Conservation (phyloP, 2,329 filamentous ascomycete genomes). For the Aureobasidium subglaciale region DNA sequence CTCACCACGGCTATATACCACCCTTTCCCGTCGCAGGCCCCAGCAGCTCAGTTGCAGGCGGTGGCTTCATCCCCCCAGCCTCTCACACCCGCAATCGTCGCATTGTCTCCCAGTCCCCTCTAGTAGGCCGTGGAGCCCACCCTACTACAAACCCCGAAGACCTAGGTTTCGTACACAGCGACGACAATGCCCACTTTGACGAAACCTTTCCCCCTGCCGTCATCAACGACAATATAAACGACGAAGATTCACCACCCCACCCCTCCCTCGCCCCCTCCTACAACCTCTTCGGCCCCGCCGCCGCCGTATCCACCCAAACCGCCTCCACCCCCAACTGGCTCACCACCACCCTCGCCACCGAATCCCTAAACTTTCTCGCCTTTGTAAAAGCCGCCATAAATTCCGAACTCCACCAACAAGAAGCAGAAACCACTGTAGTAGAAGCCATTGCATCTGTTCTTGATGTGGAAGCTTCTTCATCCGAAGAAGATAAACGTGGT, state of each 20-base stretch:
- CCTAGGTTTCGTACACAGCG: constrained; percentile 7
- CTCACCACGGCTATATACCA: constrained; percentile 19
- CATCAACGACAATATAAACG: not conserved
- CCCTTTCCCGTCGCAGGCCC: not conserved
- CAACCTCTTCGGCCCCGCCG: constrained; percentile 39
- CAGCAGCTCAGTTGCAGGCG: constrained; percentile 11
- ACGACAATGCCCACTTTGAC: not conserved
- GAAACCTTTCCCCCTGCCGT: not conserved
- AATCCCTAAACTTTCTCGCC: constrained; percentile 56
- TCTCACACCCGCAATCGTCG: constrained; percentile 44
- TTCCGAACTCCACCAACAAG: constrained; percentile 24
- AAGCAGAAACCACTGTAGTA: constrained; percentile 16
- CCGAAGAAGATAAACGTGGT: constrained; percentile 30
- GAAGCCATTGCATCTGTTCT: constrained; percentile 1
- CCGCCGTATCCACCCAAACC: constrained; percentile 44
- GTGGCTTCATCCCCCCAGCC: not conserved
- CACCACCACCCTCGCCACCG: constrained; percentile 47
- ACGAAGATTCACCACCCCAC: not conserved
- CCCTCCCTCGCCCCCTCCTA: constrained; percentile 24
- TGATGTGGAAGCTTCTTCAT: constrained; percentile 17
- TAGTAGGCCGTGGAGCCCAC: constrained; percentile 43
- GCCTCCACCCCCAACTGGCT: constrained; percentile 43
- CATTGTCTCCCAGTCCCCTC: constrained; percentile 54
- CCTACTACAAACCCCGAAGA: not conserved
- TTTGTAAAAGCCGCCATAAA: constrained; percentile 50